Evolutionary conservation across 2,329 filamentous ascomycete species (phyloP).

Genomic region (Rachicladosporium sp.): DNA sequence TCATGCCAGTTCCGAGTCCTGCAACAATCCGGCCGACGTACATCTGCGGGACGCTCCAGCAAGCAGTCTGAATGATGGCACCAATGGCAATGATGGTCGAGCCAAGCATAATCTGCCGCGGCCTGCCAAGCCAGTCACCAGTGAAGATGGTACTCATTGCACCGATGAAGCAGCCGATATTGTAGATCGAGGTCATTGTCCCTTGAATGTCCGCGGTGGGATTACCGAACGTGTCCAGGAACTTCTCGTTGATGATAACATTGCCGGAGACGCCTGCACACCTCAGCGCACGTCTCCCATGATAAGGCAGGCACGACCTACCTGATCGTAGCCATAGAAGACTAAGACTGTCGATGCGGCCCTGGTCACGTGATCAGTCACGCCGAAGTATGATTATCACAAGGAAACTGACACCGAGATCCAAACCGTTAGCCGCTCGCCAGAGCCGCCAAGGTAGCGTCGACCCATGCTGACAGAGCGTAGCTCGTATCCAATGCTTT

Average conservation of each 20-base stretch:
- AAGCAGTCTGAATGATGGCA: conserved; percentile 30
- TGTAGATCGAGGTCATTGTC: conserved; percentile 25
- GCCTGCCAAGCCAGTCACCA: conserved; percentile 35
- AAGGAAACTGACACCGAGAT: conserved; percentile 28
- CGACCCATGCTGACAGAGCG: conserved; percentile 25
- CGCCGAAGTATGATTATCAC: too few species aligned
- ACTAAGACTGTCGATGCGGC: conserved; percentile 39
- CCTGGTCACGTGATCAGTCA: conserved; percentile 1
- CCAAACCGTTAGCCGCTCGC: conserved; percentile 39
- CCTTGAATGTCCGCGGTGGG: conserved; percentile 24
- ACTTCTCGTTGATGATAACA: conserved; percentile 26
- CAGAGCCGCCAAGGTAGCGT: conserved; percentile 40
- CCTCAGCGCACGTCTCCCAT: too few species aligned
- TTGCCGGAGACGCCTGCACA: conserved; percentile 17
- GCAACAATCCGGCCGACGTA: conserved; percentile 35
- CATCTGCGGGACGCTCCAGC: conserved; percentile 30
- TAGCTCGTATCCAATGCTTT: too few species aligned
- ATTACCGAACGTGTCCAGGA: conserved; percentile 25
- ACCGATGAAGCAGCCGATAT: conserved; percentile 36
- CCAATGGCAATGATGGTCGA: conserved; percentile 32
- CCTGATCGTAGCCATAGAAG: conserved; percentile 32
- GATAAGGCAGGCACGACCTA: too few species aligned
- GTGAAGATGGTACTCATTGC: conserved; percentile 29
- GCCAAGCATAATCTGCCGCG: conserved; percentile 29
- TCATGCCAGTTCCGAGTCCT: conserved; percentile 36